Evolutionary conservation across 352 stramenopile species (phyloP).

Genomic region (Aphanomyces cochlioides): DNA sequence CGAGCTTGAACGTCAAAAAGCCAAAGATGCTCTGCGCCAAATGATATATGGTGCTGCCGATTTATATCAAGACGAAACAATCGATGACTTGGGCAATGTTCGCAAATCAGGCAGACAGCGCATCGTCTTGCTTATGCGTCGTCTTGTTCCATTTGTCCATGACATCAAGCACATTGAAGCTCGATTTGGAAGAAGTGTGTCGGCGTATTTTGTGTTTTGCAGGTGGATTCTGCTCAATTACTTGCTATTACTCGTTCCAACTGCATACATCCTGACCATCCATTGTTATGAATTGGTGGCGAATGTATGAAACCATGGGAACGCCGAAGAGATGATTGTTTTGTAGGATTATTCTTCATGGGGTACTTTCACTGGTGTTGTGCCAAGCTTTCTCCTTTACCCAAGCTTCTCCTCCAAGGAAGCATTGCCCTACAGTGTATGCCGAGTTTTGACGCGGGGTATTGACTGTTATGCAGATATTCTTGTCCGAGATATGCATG

Average conservation of each 20-base stretch:
- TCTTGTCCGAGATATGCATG: slow-evolving; percentile 46
- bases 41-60: slow-evolving; percentile 56
- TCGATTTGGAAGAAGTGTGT: slow-evolving; percentile 73
- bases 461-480: slow-evolving; percentile 36
- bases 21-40: slow-evolving; percentile 38
- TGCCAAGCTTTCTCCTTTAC: slow-evolving; percentile 53
- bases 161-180: slow-evolving; percentile 75
- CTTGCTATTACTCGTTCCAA: slow-evolving; percentile 48
- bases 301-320: slow-evolving; percentile 23
- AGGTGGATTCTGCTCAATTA: slow-evolving; percentile 77
- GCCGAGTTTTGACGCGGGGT: background rate
- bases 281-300: slow-evolving; percentile 43
- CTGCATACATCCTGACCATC: slow-evolving; percentile 48
- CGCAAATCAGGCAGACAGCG: slow-evolving; percentile 40
- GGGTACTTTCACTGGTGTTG: slow-evolving; percentile 44
- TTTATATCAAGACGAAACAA: slow-evolving; percentile 39
- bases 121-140: slow-evolving; percentile 34
- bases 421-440: slow-evolving; percentile 52
- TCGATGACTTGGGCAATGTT: slow-evolving; percentile 24
- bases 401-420: slow-evolving; percentile 56
- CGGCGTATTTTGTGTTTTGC: slow-evolving; percentile 77
- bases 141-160: slow-evolving; percentile 49
- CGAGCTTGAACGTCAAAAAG: slow-evolving; percentile 35
- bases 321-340: no score
- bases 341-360: slow-evolving; percentile 33